phyloP scores from a whole-genome alignment of 371 early-diverging fungal species.

The Mucor indicus region DNA sequence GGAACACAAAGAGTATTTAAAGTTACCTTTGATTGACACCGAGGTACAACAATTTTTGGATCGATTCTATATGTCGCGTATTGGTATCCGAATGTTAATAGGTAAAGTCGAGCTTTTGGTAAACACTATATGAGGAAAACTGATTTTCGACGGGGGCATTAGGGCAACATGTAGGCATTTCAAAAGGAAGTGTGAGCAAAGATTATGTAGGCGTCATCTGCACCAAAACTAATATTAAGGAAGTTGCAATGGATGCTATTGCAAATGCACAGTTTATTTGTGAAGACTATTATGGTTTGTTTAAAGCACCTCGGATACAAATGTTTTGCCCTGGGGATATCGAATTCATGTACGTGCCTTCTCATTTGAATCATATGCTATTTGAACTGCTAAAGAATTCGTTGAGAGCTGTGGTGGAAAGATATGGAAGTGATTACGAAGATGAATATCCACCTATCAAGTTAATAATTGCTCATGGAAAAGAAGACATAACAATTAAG shows the following conservation, averaged over 20 bases:
- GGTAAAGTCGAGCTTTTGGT: constrained; percentile 54
- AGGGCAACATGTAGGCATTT: constrained; percentile 78
- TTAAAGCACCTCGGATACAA: constrained; percentile 79
- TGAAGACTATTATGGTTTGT: constrained; percentile 87
- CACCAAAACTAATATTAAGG: constrained; percentile 79
- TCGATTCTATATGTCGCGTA: constrained; percentile 97
- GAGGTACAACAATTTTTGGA: constrained; percentile 92
- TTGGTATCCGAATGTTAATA: constrained; percentile 96
- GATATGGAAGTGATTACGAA: constrained; percentile 78
- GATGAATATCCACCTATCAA: constrained; percentile 91
- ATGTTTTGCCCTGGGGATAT: constrained; percentile 81
- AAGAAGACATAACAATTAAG: constrained; percentile 97
- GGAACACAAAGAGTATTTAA: constrained; percentile 82
- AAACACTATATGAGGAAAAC: too few species aligned
- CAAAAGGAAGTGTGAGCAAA: constrained; percentile 53
- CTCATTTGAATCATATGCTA: constrained; percentile 95
- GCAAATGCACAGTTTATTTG: constrained; percentile 91
- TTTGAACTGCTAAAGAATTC: constrained; percentile 97
- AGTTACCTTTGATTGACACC: constrained; percentile 63
- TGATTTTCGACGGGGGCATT: too few species aligned
- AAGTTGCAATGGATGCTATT: constrained; percentile 84
- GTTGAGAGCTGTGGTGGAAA: constrained; percentile 92
- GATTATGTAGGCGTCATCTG: constrained; percentile 96
- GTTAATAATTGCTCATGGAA: constrained; percentile 91
- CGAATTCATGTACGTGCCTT: constrained; percentile 95